phyloP scores from a whole-genome alignment of 768 basidiomycete genomes.

The Podaxis sp. region DNA sequence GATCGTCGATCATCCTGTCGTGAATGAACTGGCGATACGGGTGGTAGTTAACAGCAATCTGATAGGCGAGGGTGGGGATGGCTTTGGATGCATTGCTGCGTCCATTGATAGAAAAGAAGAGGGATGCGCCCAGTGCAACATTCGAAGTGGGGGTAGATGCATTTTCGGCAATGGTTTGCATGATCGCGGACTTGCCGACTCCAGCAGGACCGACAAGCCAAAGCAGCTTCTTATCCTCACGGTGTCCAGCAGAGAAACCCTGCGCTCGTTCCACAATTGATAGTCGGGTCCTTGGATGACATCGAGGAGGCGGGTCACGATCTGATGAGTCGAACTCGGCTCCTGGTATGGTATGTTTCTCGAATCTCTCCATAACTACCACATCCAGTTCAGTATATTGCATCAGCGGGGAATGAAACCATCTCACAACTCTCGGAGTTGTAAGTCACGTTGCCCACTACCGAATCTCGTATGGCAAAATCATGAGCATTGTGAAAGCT shows the following conservation, averaged over 20 bases:
- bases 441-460: too few species aligned
- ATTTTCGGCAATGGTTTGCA: conserved; percentile 7
- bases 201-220: not conserved
- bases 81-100: not conserved
- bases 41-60: conserved; percentile 17
- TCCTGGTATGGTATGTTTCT: not conserved
- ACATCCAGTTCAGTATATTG: too few species aligned
- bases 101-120: not conserved
- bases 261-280: too few species aligned
- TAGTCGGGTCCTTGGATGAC: too few species aligned
- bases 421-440: too few species aligned
- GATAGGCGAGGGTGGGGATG: conserved; percentile 18
- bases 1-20: not conserved
- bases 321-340: too few species aligned
- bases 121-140: not conserved
- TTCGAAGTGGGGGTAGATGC: not conserved
- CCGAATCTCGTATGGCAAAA: too few species aligned
- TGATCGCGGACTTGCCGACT: not conserved
- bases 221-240: not conserved
- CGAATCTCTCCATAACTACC: too few species aligned
- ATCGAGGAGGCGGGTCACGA: too few species aligned
- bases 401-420: too few species aligned
- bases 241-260: too few species aligned
- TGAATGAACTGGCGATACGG: conserved; percentile 2
- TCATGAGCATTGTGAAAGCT: too few species aligned